phyloP scores from a whole-genome alignment of 768 basidiomycete species.

The Lactarius akahatsu region DNA sequence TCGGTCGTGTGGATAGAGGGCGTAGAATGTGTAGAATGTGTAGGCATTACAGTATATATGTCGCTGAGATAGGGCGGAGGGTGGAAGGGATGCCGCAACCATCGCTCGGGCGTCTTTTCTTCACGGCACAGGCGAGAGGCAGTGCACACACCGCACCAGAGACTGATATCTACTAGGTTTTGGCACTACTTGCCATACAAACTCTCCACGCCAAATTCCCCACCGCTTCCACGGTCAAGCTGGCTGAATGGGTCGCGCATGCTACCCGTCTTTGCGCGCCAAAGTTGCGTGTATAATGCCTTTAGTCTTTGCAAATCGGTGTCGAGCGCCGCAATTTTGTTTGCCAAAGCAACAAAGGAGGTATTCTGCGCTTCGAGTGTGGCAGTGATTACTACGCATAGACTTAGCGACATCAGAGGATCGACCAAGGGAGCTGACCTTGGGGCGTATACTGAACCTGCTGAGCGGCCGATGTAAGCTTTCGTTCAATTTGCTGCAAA shows the following conservation, averaged over 20 bases:
- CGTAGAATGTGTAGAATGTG: neutral
- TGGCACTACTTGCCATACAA: constrained; percentile 41
- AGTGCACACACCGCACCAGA: neutral
- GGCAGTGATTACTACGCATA: constrained; percentile 57
- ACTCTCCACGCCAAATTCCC: constrained; percentile 51
- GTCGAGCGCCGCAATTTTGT: constrained; percentile 71
- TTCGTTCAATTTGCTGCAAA: constrained; percentile 77
- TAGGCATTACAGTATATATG: neutral
- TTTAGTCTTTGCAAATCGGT: constrained; percentile 77
- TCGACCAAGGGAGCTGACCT: constrained; percentile 42
- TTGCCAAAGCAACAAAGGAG: constrained; percentile 73
- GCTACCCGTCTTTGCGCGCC: constrained; percentile 78
- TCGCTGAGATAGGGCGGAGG: neutral
- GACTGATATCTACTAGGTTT: neutral
- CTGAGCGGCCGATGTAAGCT: constrained; percentile 63
- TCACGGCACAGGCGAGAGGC: neutral
- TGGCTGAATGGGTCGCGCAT: constrained; percentile 79
- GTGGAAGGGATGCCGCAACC: neutral
- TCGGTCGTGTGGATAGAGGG: constrained; percentile 29
- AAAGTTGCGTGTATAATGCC: constrained; percentile 69
- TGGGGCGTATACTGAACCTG: constrained; percentile 74
- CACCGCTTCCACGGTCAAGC: constrained; percentile 39
- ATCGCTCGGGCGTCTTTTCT: neutral
- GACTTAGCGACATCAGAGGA: constrained; percentile 14
- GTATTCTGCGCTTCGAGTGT: constrained; percentile 79